phyloP scores from a whole-genome alignment of 2,329 filamentous ascomycete species.

The Onygenales sp. region DNA sequence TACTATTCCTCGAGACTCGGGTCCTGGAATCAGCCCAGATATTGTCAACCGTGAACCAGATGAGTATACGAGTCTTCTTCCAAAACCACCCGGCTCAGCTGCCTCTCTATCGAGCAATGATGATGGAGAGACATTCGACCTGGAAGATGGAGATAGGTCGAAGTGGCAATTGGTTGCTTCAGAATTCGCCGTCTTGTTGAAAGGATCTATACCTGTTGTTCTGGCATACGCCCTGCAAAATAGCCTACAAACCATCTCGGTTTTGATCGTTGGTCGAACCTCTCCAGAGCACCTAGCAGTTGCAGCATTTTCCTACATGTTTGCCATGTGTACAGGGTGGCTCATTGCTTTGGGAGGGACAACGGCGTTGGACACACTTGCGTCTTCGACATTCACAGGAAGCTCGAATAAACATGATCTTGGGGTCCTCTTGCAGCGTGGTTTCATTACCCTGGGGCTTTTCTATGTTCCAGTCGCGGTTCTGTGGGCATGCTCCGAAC shows the following conservation, averaged over 20 bases:
- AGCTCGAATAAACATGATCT: constrained; percentile 69
- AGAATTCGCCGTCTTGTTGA: neutral
- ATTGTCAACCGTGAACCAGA: neutral
- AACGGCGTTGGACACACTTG: constrained; percentile 76
- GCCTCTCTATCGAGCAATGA: neutral
- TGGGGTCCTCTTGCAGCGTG: constrained; percentile 67
- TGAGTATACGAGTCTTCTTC: neutral
- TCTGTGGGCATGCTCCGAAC: constrained; percentile 66
- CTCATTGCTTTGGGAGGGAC: constrained; percentile 77
- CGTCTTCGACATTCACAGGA: constrained; percentile 72
- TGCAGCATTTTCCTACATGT: constrained; percentile 86
- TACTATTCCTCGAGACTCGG: too few species aligned
- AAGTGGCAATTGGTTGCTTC: neutral
- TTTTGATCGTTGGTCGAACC: constrained; percentile 69
- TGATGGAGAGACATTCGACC: neutral
- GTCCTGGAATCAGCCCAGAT: neutral
- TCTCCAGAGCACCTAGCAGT: constrained; percentile 73
- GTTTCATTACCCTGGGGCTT: constrained; percentile 58
- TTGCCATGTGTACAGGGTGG: constrained; percentile 83
- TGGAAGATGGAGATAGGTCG: neutral
- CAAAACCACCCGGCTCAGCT: neutral
- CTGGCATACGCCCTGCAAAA: constrained; percentile 1
- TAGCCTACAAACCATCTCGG: constrained; percentile 64
- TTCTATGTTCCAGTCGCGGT: constrained; percentile 66
- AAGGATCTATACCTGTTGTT: neutral